Conservation (phyloP, 1,284 basidiomycete species). For the Tetrapyrgos nigripes region DNA sequence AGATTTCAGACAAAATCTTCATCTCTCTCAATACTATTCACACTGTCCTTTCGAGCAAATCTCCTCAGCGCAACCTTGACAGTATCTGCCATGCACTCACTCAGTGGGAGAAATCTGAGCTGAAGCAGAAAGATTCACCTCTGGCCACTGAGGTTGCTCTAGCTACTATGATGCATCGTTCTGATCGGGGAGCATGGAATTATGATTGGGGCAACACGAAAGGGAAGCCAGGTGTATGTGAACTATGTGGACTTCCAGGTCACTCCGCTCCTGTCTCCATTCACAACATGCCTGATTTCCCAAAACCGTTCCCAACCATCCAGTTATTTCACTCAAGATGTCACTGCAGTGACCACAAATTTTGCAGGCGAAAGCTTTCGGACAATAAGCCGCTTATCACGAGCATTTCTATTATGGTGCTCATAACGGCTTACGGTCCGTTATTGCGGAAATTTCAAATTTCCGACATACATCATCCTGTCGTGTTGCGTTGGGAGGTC, state of each 20-base stretch:
- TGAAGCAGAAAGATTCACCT: not conserved
- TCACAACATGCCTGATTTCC: conserved; percentile 11
- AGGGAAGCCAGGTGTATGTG: conserved; percentile 8
- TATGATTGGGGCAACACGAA: conserved; percentile 16
- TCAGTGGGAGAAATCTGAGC: not conserved
- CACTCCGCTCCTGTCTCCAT: conserved; percentile 11
- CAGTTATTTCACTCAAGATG: not conserved
- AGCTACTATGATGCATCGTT: not conserved
- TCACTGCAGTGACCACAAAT: not conserved
- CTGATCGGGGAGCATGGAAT: not conserved
- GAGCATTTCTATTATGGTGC: too few species aligned
- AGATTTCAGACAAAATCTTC: not conserved
- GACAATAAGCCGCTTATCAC: too few species aligned
- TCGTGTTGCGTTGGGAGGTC: too few species aligned
- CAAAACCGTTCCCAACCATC: not conserved
- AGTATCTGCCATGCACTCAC: not conserved
- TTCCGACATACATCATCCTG: too few species aligned
- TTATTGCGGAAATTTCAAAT: too few species aligned
- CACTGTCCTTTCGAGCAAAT: not conserved
- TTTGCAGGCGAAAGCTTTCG: too few species aligned
- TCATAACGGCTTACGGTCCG: too few species aligned
- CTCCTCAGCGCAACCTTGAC: not conserved
- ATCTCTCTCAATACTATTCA: not conserved
- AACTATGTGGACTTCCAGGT: conserved; percentile 11
- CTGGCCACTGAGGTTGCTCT: not conserved